A percentile compares a stretch with the other conserved stretches of the same genome.
phyloP scores from a whole-genome alignment of 2,329 filamentous ascomycete genomes.

The Epichloe aotearoae region DNA sequence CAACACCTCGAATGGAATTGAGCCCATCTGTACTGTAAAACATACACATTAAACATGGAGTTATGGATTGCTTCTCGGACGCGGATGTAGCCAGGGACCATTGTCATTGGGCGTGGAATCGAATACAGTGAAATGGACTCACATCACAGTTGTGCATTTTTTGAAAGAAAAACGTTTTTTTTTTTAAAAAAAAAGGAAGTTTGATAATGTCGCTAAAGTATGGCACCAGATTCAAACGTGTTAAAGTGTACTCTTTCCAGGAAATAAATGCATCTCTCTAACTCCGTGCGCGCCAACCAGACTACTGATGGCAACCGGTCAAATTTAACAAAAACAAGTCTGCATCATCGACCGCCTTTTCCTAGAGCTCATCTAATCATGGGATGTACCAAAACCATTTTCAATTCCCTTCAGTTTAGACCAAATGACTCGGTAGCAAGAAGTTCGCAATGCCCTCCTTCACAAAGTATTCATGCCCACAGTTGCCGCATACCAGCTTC shows the following conservation, averaged over 20 bases:
- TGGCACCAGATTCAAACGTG: background rate
- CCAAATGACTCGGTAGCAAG: conserved; percentile 81
- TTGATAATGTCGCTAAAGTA: background rate
- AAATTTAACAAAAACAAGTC: background rate
- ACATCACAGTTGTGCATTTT: background rate
- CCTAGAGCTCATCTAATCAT: background rate
- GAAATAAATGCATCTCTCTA: background rate
- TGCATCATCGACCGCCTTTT: background rate
- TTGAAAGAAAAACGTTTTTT: no score
- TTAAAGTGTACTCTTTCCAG: background rate
- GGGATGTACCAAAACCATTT: background rate
- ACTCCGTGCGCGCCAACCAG: conserved; percentile 2
- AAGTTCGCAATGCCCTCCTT: conserved; percentile 98
- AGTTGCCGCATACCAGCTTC: conserved; percentile 79
- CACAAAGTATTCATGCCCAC: conserved; percentile 85
- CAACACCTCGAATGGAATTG: background rate
- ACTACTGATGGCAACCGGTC: background rate
- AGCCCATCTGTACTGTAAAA: conserved; percentile 5
- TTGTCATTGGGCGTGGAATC: background rate
- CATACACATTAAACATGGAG: conserved; percentile 9
- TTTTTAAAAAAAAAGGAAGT: background rate
- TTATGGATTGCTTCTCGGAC: conserved; percentile 5
- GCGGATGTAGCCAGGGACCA: background rate
- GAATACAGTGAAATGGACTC: background rate
- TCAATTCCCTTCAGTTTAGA: conserved; percentile 18